Evolutionary conservation across 768 basidiomycete species (phyloP).

Genomic region (Suillus fuscotomentosus): DNA sequence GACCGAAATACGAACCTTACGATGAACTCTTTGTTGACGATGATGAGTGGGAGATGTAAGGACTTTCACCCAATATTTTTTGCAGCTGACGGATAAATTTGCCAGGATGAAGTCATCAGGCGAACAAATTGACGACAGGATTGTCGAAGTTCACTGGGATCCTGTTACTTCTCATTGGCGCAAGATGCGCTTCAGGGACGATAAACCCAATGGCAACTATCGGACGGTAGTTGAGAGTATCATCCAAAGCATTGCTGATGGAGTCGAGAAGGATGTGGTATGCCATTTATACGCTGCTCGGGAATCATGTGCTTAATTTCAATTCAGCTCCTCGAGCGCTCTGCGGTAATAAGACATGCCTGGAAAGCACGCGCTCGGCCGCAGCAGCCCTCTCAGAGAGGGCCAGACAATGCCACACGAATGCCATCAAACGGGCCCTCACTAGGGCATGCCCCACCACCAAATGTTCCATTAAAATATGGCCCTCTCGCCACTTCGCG

Average conservation of each 20-base stretch:
- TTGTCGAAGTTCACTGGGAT: conserved; percentile 96
- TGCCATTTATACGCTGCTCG: conserved; percentile 23
- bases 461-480: conserved; percentile 38
- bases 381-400: conserved; percentile 19
- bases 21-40: conserved; percentile 86
- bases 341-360: conserved; percentile 59
- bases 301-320: conserved; percentile 12
- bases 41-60: conserved; percentile 91
- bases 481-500: conserved; percentile 62
- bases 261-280: conserved; percentile 87
- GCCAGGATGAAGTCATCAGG: conserved; percentile 77
- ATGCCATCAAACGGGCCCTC: conserved; percentile 21
- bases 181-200: conserved; percentile 91
- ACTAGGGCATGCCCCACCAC: conserved; percentile 18
- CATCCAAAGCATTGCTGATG: conserved; percentile 88
- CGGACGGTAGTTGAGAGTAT: conserved; percentile 82
- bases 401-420: conserved; percentile 2
- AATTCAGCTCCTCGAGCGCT: conserved; percentile 65
- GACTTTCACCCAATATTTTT: conserved; percentile 12
- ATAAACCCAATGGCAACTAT: conserved; percentile 93
- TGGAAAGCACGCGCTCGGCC: conserved; percentile 68
- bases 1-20: conserved; percentile 72
- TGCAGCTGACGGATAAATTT: conserved; percentile 1
- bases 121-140: conserved; percentile 90
- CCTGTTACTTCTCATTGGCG: conserved; percentile 64